A percentile compares a stretch with the other conserved stretches of the same genome.
Evolutionary conservation across 2,329 filamentous ascomycete genomes (phyloP).

Genomic region (Colletotrichum sojae): DNA sequence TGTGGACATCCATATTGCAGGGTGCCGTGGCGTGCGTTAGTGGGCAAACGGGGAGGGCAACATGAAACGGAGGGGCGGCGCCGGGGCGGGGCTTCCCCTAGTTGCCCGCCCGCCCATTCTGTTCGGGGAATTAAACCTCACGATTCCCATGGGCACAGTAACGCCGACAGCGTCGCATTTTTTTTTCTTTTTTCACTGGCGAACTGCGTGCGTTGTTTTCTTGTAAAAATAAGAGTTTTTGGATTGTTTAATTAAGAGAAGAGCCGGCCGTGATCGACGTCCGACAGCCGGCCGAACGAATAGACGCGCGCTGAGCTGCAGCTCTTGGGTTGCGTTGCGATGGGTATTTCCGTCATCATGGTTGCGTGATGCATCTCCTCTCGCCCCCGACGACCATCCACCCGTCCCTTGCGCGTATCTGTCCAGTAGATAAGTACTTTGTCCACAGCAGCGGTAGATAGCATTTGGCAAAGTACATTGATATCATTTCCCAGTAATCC

Average conservation of each 20-base stretch:
- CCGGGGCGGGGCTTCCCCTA: slow-evolving; percentile 17
- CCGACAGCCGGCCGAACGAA: slow-evolving; percentile 15
- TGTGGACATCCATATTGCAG: slow-evolving; percentile 34
- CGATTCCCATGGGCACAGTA: slow-evolving; percentile 1
- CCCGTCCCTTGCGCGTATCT: neutral
- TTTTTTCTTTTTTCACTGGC: too few species aligned
- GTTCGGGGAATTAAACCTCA: slow-evolving; percentile 23
- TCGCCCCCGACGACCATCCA: neutral
- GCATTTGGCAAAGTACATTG: too few species aligned
- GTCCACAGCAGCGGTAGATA: too few species aligned
- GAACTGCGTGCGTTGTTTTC: too few species aligned
- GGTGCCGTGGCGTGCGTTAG: slow-evolving; percentile 39
- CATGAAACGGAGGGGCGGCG: slow-evolving; percentile 37
- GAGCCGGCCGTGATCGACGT: slow-evolving; percentile 11
- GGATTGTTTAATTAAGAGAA: neutral
- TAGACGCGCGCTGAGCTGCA: slow-evolving; percentile 23
- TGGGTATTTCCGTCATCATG: neutral
- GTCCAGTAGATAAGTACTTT: too few species aligned
- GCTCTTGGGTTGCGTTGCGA: slow-evolving; percentile 10
- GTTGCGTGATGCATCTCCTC: neutral
- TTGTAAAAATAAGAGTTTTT: too few species aligned
- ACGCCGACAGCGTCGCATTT: too few species aligned
- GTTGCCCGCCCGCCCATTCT: slow-evolving; percentile 6
- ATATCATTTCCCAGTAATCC: too few species aligned
- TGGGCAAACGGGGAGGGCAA: slow-evolving; percentile 34